phyloP scores from a whole-genome alignment of 768 basidiomycete genomes.

The Cystofilobasidium macerans region DNA sequence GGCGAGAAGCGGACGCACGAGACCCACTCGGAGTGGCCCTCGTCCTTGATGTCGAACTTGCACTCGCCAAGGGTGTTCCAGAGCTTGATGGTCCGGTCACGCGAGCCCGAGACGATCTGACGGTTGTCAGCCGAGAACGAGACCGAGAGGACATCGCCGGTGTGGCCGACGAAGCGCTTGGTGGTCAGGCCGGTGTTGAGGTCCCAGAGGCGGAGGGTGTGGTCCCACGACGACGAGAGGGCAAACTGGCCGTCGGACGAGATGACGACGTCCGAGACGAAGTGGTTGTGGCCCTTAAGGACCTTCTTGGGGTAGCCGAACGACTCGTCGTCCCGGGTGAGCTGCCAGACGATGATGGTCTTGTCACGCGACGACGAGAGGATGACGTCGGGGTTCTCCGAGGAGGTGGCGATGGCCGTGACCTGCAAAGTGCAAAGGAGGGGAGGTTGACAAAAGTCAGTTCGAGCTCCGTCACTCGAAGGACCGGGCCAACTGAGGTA shows the following conservation, averaged over 20 bases:
- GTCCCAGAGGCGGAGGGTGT: conserved; percentile 99
- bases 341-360: conserved; percentile 98
- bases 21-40: conserved; percentile 98
- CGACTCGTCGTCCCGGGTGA: conserved; percentile 60
- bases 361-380: conserved; percentile 98
- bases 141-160: conserved; percentile 93
- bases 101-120: conserved; percentile 96
- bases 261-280: conserved; percentile 96
- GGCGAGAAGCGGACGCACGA: conserved; percentile 99
- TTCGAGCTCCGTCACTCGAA: too few species aligned
- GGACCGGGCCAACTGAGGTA: too few species aligned
- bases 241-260: conserved; percentile 99
- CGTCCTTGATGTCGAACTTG: conserved; percentile 99
- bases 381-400: conserved; percentile 99
- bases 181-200: conserved; percentile 94
- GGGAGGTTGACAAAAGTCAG: background rate
- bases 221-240: conserved; percentile 98
- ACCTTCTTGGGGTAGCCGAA: conserved; percentile 97
- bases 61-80: conserved; percentile 99
- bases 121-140: conserved; percentile 99
- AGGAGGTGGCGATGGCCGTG: conserved; percentile 85
- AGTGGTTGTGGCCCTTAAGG: conserved; percentile 97
- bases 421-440: background rate
- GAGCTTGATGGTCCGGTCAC: conserved; percentile 94
- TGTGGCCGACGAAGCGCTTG: conserved; percentile 95